phyloP scores from a whole-genome alignment of 352 stramenopile species.

The Phytopythium cucurbitacearum region DNA sequence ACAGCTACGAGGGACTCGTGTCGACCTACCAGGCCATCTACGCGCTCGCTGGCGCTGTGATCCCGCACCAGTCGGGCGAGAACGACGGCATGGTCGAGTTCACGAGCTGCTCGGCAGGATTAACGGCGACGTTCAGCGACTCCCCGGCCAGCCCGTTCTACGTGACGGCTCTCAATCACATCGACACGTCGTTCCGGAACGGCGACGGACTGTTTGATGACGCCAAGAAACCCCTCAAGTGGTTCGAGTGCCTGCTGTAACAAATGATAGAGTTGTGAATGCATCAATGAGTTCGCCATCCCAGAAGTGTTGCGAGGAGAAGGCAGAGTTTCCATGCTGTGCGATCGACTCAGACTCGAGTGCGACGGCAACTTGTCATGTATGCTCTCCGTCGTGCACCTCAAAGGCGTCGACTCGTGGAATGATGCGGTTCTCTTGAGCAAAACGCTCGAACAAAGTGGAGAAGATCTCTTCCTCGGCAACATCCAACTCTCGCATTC shows the following conservation, averaged over 20 bases:
- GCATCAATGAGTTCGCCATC: not conserved
- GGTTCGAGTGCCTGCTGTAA: slow-evolving; percentile 64
- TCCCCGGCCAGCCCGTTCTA: slow-evolving; percentile 41
- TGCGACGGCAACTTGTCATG: too few species aligned
- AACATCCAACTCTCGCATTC: too few species aligned
- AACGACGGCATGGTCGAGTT: slow-evolving; percentile 54
- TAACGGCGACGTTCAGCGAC: slow-evolving; percentile 23
- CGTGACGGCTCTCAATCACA: slow-evolving; percentile 45
- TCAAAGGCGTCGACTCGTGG: too few species aligned
- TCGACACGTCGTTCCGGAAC: slow-evolving; percentile 52
- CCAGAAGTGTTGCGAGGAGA: not conserved
- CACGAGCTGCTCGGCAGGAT: slow-evolving; percentile 32
- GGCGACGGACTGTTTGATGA: slow-evolving; percentile 46
- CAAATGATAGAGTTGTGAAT: slow-evolving; percentile 2
- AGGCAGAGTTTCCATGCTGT: too few species aligned
- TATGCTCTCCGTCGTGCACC: too few species aligned
- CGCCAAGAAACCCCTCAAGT: slow-evolving; percentile 57
- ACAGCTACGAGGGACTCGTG: slow-evolving; percentile 24
- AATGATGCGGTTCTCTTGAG: too few species aligned
- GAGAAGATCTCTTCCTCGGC: too few species aligned
- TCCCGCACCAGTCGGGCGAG: slow-evolving; percentile 24
- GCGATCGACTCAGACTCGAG: too few species aligned
- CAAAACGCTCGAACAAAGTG: too few species aligned
- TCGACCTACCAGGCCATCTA: slow-evolving; percentile 24
- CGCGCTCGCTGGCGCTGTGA: slow-evolving; percentile 18